Conservation (phyloP, 208 protist species). For the Blastocrithidia nonstop region DNA sequence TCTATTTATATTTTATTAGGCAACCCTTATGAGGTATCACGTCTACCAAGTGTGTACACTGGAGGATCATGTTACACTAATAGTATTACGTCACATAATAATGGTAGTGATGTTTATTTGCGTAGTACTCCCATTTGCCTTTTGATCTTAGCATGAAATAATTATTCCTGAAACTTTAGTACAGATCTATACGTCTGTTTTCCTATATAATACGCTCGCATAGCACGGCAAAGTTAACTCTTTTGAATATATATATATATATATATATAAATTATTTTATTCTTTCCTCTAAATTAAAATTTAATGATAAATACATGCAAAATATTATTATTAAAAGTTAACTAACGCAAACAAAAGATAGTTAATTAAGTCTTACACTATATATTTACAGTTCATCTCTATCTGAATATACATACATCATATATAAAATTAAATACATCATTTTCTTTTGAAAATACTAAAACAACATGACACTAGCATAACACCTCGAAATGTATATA, state of each 20-base stretch:
- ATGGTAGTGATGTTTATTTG: slow-evolving; percentile 10
- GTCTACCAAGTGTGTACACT: slow-evolving; percentile 78
- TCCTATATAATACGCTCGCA: slow-evolving; percentile 59
- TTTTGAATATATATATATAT: slow-evolving; percentile 2
- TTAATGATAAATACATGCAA: neutral
- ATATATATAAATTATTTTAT: neutral
- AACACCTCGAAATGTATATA: no score
- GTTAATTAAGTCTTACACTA: neutral
- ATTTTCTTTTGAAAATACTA: no score
- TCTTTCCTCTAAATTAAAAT: neutral
- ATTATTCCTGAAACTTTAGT: slow-evolving; percentile 44
- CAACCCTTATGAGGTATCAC: slow-evolving; percentile 50
- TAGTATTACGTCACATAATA: slow-evolving; percentile 33
- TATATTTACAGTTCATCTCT: neutral
- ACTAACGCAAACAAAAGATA: neutral
- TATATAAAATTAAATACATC: no score
- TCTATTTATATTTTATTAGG: slow-evolving; percentile 18
- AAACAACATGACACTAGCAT: no score
- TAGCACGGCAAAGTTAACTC: slow-evolving; percentile 7
- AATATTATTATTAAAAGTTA: neutral
- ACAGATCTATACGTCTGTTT: slow-evolving; percentile 29
- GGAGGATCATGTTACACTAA: slow-evolving; percentile 63
- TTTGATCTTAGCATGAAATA: slow-evolving; percentile 55
- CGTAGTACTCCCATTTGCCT: slow-evolving; percentile 22
- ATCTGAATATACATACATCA: no score